These are phyloP conservation scores for Pascua guehoae DNA, from an alignment of 1,284 basidiomycete genomes.

Conservation along the genomic window DNA sequence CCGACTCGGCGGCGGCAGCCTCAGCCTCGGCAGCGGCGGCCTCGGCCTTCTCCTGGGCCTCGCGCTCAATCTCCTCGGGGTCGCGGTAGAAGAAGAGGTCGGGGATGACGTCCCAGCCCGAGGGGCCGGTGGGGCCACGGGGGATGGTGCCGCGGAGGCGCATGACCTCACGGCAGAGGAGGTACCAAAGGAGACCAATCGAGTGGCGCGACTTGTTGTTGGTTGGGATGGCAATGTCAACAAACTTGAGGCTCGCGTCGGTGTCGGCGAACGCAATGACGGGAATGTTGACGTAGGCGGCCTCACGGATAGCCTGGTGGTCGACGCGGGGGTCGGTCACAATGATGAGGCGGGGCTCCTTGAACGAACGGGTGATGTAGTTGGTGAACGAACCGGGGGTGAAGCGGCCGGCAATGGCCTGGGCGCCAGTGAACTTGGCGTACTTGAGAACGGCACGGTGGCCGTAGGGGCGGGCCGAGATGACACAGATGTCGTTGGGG, in stretches of 20 bases:
- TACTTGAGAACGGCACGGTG: conserved; percentile 99
- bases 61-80: conserved; percentile 97
- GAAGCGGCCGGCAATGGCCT: conserved; percentile 98
- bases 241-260: conserved; percentile 93
- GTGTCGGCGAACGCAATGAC: conserved; percentile 99
- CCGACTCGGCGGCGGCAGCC: conserved; percentile 54
- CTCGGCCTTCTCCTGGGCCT: conserved; percentile 86
- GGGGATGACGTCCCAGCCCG: conserved; percentile 96
- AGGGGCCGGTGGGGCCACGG: conserved; percentile 74
- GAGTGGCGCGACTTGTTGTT: conserved; percentile 99
- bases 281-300: conserved; percentile 99
- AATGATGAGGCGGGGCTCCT: conserved; percentile 96
- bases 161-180: conserved; percentile 95
- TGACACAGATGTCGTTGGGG: conserved; percentile 96
- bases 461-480: conserved; percentile 96
- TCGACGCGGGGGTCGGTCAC: conserved; percentile 99
- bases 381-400: conserved; percentile 99
- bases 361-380: conserved; percentile 99
- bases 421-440: conserved; percentile 94
- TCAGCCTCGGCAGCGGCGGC: conserved; percentile 66
- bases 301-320: conserved; percentile 99
- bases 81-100: conserved; percentile 99
- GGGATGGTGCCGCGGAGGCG: conserved; percentile 89
- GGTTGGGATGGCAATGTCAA: conserved; percentile 96
- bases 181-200: conserved; percentile 98